These are phyloP conservation scores for Gnomoniopsis sp. DNA, from an alignment of 2,329 filamentous ascomycete species.

Conservation along the genomic window DNA sequence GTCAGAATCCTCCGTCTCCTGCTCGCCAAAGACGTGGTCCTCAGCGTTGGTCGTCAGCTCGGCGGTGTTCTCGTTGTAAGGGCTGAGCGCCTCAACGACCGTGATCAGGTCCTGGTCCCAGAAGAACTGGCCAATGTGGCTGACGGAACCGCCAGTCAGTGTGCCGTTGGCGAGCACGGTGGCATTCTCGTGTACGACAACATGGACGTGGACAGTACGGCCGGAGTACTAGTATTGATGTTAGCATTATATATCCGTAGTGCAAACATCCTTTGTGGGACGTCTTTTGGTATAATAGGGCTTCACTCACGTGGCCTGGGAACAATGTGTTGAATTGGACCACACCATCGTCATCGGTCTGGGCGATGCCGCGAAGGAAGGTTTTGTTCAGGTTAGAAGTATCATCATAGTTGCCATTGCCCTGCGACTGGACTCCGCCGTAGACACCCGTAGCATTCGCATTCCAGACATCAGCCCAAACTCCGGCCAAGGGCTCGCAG, in stretches of 20 bases:
- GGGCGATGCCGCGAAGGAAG: slow-evolving; percentile 41
- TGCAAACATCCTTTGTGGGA: neutral
- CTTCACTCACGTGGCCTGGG: slow-evolving; percentile 34
- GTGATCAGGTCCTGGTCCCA: slow-evolving; percentile 7
- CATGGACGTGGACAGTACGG: slow-evolving; percentile 36
- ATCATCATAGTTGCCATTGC: slow-evolving; percentile 24
- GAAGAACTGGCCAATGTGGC: slow-evolving; percentile 11
- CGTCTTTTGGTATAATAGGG: neutral
- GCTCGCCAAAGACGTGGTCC: slow-evolving; percentile 33
- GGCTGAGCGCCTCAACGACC: slow-evolving; percentile 1
- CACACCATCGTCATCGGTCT: slow-evolving; percentile 37
- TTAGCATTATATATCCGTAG: neutral
- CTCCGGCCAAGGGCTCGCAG: slow-evolving; percentile 29
- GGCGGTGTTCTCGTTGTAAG: slow-evolving; percentile 30
- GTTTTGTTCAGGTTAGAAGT: slow-evolving; percentile 35
- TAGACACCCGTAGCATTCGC: slow-evolving; percentile 40
- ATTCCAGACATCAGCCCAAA: slow-evolving; percentile 20
- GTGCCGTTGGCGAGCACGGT: slow-evolving; percentile 46
- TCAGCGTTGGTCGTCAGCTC: slow-evolving; percentile 44
- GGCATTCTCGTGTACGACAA: slow-evolving; percentile 26
- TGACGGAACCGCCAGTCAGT: slow-evolving; percentile 28
- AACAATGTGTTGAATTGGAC: slow-evolving; percentile 39
- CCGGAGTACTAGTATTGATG: slow-evolving; percentile 30
- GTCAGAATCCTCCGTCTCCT: slow-evolving; percentile 30
- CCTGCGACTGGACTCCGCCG: slow-evolving; percentile 29